phyloP scores from a whole-genome alignment of 179 eudicot genomes.

The Heliamphora ciliata region DNA sequence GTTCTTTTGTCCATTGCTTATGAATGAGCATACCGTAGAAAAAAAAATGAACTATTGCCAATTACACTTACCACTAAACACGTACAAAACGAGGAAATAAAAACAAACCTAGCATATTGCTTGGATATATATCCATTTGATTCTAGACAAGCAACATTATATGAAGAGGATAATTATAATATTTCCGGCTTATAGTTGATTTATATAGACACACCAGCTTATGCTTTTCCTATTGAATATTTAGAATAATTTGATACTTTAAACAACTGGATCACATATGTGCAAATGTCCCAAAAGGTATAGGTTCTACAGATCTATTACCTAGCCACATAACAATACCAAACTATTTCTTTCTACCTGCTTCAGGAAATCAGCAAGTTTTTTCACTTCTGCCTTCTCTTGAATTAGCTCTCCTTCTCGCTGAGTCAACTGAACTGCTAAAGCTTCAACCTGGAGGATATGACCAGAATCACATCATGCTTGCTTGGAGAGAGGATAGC shows the following conservation, averaged over 20 bases:
- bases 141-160: neutral
- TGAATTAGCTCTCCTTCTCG: conserved; percentile 93
- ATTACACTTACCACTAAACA: neutral
- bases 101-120: neutral
- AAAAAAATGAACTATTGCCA: neutral
- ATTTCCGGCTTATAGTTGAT: neutral
- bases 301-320: neutral
- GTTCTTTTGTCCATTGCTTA: no score
- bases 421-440: conserved; percentile 85
- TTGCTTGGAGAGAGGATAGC: conserved; percentile 1
- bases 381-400: conserved; percentile 92
- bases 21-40: neutral
- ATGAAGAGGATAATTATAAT: neutral
- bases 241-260: neutral
- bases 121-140: neutral
- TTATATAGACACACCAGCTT: neutral
- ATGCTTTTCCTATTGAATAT: neutral
- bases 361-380: conserved; percentile 78
- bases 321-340: neutral
- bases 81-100: neutral
- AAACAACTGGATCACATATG: neutral
- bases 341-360: conserved; percentile 38
- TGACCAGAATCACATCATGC: neutral
- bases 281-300: neutral
- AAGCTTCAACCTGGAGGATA: conserved; percentile 75